A percentile compares a stretch with the other conserved stretches of the same genome.
These are phyloP conservation scores for Hanseniaspora nectarophila DNA, from an alignment of 805 yeast species.

Conservation along the genomic window DNA sequence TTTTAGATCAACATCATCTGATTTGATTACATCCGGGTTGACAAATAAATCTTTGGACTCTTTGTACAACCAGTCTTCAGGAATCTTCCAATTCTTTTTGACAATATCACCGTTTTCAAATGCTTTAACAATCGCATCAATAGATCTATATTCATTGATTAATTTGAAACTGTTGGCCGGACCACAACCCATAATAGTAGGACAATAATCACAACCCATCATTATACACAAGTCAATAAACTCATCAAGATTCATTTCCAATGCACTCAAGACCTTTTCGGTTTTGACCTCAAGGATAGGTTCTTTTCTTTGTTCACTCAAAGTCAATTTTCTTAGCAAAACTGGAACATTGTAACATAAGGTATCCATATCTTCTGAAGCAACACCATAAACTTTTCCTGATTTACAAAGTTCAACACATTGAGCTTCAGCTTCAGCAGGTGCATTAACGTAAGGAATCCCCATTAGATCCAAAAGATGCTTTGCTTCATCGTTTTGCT, in stretches of 20 bases:
- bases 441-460: conserved; percentile 84
- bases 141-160: conserved; percentile 68
- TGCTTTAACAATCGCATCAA: conserved; percentile 64
- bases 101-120: conserved; percentile 33
- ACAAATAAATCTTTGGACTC: conserved; percentile 78
- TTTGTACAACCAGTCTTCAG: conserved; percentile 87
- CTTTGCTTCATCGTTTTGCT: conserved; percentile 92
- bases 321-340: conserved; percentile 78
- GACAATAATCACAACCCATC: conserved; percentile 95
- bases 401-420: conserved; percentile 84
- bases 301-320: conserved; percentile 83
- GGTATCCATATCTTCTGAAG: conserved; percentile 98
- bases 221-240: conserved; percentile 87
- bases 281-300: conserved; percentile 79
- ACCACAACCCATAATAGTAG: conserved; percentile 88
- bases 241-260: conserved; percentile 58
- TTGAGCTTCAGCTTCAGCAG: conserved; percentile 98
- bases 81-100: conserved; percentile 57
- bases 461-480: conserved; percentile 78
- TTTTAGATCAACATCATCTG: conserved; percentile 53
- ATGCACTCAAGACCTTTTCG: conserved; percentile 55
- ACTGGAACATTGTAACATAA: conserved; percentile 80
- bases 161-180: conserved; percentile 87
- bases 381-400: conserved; percentile 93
- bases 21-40: conserved; percentile 65